phyloP scores from a whole-genome alignment of 2,329 filamentous ascomycete genomes.

The Colletotrichum endophyticum region DNA sequence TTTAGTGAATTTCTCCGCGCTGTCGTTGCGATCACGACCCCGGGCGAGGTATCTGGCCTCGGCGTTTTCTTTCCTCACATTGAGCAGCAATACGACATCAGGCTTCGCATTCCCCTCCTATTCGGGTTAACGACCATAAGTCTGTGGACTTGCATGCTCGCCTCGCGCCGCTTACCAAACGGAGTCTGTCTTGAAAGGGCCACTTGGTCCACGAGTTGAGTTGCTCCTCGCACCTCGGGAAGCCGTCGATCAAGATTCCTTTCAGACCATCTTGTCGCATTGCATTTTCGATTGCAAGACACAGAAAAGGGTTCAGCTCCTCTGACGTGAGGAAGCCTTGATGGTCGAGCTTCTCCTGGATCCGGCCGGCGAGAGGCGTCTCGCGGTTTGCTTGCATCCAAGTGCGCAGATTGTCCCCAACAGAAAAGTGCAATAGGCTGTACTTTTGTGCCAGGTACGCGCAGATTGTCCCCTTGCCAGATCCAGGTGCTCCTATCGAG shows the following conservation, averaged over 20 bases:
- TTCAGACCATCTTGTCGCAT: background rate
- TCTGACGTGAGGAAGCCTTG: background rate
- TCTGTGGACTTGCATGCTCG: background rate
- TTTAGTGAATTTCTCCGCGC: background rate
- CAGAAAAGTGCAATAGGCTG: background rate
- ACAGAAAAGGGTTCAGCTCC: background rate
- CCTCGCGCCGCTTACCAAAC: background rate
- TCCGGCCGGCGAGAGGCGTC: background rate
- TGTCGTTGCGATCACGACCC: background rate
- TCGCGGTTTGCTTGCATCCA: background rate
- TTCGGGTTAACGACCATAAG: background rate
- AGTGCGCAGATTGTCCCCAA: background rate
- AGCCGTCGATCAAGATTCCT: background rate
- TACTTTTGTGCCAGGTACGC: background rate
- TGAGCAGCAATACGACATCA: background rate
- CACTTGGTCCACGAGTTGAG: background rate
- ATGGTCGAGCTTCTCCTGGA: background rate
- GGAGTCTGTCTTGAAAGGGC: background rate
- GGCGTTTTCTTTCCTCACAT: background rate
- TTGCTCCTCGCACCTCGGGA: background rate
- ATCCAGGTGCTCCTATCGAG: background rate
- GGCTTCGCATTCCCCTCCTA: background rate
- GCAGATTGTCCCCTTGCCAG: slow-evolving; percentile 5
- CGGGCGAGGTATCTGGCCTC: background rate
- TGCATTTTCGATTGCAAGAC: background rate